Percentiles rank a stretch among this genome's conserved stretches.
Evolutionary conservation across 257 asterid genomes (phyloP).

Genomic region (Linaria vulgaris): DNA sequence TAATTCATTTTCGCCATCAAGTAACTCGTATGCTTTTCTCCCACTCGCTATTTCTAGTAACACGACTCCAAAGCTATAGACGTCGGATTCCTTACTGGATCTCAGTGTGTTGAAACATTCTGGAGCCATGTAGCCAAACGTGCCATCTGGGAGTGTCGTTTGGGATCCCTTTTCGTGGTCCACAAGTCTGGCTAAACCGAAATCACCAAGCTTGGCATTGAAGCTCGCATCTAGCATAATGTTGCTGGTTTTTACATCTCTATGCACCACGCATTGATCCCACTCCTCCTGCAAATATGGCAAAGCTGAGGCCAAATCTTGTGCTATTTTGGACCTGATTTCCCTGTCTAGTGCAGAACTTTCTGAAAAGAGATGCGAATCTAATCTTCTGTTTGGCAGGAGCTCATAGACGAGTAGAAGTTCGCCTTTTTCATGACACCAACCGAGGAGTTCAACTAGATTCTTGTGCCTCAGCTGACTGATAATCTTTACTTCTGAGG

Average conservation of each 20-base stretch:
- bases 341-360: slow-evolving; percentile 27
- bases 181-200: neutral
- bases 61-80: slow-evolving; percentile 40
- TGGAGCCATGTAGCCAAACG: slow-evolving; percentile 34
- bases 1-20: too few relatives aligned
- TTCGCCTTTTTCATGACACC: slow-evolving; percentile 50
- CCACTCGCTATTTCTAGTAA: slow-evolving; percentile 26
- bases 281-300: neutral
- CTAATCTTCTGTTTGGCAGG: slow-evolving; percentile 49
- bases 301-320: neutral
- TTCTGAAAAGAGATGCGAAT: slow-evolving; percentile 25
- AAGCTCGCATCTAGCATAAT: neutral
- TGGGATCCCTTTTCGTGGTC: slow-evolving; percentile 1
- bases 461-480: slow-evolving; percentile 50
- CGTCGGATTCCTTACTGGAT: slow-evolving; percentile 39
- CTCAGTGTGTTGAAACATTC: slow-evolving; percentile 26
- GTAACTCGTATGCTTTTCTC: too few relatives aligned
- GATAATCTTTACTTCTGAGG: slow-evolving; percentile 57
- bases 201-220: neutral
- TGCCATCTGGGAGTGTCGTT: neutral
- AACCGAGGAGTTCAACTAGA: slow-evolving; percentile 52
- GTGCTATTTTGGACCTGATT: neutral
- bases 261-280: neutral
- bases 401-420: slow-evolving; percentile 47
- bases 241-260: neutral